Percentiles rank a stretch among this genome's conserved stretches.
Evolutionary conservation across 371 early-diverging fungal genomes (phyloP).

Genomic region (Smittium culicis): DNA sequence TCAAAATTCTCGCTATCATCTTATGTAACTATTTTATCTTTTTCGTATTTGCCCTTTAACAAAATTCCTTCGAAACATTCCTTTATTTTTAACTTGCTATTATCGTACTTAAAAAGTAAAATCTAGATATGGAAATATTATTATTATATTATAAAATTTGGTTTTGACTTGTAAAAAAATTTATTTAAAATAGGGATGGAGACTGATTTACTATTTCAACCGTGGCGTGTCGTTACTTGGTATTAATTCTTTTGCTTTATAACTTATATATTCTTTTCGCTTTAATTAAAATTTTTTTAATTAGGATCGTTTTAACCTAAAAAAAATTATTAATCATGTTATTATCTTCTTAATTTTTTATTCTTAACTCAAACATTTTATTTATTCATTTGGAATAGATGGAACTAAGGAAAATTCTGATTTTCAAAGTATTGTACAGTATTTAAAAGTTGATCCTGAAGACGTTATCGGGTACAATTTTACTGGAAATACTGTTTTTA

Average conservation of each 20-base stretch:
- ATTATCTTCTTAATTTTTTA: too few relatives aligned
- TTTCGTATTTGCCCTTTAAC: background rate
- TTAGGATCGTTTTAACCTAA: too few relatives aligned
- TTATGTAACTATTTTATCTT: slow-evolving; percentile 33
- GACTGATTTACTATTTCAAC: slow-evolving; percentile 64
- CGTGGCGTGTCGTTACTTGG: slow-evolving; percentile 38
- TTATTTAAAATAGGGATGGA: slow-evolving; percentile 51
- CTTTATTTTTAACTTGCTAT: too few relatives aligned
- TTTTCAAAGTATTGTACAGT: slow-evolving; percentile 50
- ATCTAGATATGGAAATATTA: too few relatives aligned
- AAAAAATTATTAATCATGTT: too few relatives aligned
- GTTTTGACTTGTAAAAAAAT: too few relatives aligned
- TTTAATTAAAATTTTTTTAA: background rate
- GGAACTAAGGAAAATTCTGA: slow-evolving; percentile 57
- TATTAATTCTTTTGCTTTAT: background rate
- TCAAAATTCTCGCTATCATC: slow-evolving; percentile 34
- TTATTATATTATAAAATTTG: too few relatives aligned
- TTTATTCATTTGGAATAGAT: too few relatives aligned
- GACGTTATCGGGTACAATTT: slow-evolving; percentile 67
- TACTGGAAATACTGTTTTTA: slow-evolving; percentile 50
- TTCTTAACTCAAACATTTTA: too few relatives aligned
- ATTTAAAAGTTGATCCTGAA: slow-evolving; percentile 46
- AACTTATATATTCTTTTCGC: background rate
- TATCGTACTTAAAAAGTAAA: too few relatives aligned
- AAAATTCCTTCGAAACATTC: too few relatives aligned